Evolutionary conservation across 2,329 filamentous ascomycete species (phyloP).

Genomic region (Colletotrichum sublineola): DNA sequence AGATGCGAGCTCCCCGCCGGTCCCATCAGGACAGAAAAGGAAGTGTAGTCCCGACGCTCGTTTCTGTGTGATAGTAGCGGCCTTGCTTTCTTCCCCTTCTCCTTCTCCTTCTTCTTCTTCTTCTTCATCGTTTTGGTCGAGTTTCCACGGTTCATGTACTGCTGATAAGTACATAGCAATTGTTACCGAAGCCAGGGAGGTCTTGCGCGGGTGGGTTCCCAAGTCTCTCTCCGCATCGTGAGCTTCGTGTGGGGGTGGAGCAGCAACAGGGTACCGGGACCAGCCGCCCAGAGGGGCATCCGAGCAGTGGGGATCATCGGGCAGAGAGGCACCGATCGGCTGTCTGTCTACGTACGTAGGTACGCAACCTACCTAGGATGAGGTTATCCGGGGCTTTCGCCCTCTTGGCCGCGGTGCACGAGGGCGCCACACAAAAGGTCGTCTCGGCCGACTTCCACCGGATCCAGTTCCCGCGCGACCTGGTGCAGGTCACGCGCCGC

Average conservation of each 20-base stretch:
- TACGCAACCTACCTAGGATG: neutral
- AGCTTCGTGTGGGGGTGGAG: conserved; percentile 25
- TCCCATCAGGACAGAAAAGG: conserved; percentile 20
- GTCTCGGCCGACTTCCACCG: conserved; percentile 30
- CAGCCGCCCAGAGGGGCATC: neutral
- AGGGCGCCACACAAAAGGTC: conserved; percentile 24
- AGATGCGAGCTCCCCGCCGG: conserved; percentile 10
- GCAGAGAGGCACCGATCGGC: neutral
- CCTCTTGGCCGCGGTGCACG: conserved; percentile 18
- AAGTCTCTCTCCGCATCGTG: conserved; percentile 15
- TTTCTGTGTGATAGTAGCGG: neutral
- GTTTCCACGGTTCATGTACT: neutral
- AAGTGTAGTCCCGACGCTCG: conserved; percentile 8
- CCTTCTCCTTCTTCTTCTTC: conserved; percentile 13
- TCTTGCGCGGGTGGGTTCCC: neutral
- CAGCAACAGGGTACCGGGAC: conserved; percentile 11
- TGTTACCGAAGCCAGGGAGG: neutral
- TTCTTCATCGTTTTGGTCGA: conserved; percentile 12
- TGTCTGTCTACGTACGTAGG: too few relatives aligned
- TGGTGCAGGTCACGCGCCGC: conserved; percentile 35
- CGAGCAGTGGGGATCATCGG: neutral
- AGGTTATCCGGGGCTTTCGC: neutral
- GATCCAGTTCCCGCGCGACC: conserved; percentile 17
- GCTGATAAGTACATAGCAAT: neutral
- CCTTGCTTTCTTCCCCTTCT: conserved; percentile 12